Conservation (phyloP, 257 asterid genomes). For the Orobanche coerulescens region DNA sequence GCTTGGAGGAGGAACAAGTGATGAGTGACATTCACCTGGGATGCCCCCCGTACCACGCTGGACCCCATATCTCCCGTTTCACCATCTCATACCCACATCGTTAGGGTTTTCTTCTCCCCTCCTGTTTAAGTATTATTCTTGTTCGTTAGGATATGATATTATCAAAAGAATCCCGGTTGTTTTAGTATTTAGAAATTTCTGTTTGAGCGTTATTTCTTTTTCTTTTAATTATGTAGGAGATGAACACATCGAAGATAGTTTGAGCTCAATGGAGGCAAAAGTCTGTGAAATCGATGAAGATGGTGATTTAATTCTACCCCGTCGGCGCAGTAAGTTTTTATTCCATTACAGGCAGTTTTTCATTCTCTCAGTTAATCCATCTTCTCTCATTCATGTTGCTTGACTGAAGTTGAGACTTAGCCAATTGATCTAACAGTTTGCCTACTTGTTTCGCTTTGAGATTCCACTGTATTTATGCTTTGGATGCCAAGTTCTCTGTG, state of each 20-base stretch:
- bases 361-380: not conserved
- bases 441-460: not conserved
- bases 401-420: not conserved
- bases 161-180: not conserved
- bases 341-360: not conserved
- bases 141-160: not conserved
- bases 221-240: slow-evolving; percentile 27
- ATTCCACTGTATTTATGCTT: no score
- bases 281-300: slow-evolving; percentile 69
- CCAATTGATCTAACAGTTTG: not conserved
- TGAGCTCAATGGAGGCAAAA: slow-evolving; percentile 20
- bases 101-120: slow-evolving; percentile 26
- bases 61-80: slow-evolving; percentile 62
- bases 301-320: slow-evolving; percentile 70
- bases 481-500: no score
- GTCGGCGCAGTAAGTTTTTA: slow-evolving; percentile 44
- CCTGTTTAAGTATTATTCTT: not conserved
- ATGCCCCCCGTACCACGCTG: slow-evolving; percentile 64
- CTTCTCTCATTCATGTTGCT: not conserved
- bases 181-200: no score
- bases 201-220: not conserved
- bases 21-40: slow-evolving; percentile 97
- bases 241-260: slow-evolving; percentile 24
- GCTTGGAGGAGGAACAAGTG: slow-evolving; percentile 53
- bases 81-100: slow-evolving; percentile 45